Conservation (phyloP, 768 basidiomycete genomes). For the Lyophyllum atratum region DNA sequence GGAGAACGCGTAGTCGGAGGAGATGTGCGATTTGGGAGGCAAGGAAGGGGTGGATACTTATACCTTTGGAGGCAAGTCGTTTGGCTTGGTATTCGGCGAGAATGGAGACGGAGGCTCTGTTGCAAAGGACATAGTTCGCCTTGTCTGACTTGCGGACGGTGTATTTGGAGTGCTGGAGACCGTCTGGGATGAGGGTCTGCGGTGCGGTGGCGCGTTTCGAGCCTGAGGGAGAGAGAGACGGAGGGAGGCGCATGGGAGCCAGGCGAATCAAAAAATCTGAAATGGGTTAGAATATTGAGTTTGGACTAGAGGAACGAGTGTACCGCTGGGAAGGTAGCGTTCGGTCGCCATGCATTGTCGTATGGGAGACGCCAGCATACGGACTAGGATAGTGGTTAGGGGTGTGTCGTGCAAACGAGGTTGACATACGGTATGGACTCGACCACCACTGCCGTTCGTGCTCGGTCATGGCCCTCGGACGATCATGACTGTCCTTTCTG, state of each 20-base stretch:
- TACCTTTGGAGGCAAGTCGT: conserved; percentile 30
- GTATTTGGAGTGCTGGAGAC: conserved; percentile 67
- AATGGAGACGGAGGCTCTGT: conserved; percentile 47
- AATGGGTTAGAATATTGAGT: background rate
- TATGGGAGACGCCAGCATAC: conserved; percentile 70
- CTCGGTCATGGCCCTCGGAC: conserved; percentile 57
- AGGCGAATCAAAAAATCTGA: conserved; percentile 72
- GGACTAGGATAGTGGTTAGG: conserved; percentile 42
- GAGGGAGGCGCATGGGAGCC: conserved; percentile 45
- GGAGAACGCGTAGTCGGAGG: conserved; percentile 71
- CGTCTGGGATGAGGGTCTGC: conserved; percentile 46
- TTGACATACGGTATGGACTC: conserved; percentile 69
- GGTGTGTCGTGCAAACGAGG: conserved; percentile 16
- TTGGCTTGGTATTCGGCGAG: conserved; percentile 36
- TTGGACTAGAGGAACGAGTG: conserved; percentile 9
- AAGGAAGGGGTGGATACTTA: conserved; percentile 44
- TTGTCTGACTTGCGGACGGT: conserved; percentile 45
- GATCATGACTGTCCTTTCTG: conserved; percentile 29
- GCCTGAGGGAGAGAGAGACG: conserved; percentile 8
- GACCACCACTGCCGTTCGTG: conserved; percentile 71
- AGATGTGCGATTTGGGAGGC: conserved; percentile 61
- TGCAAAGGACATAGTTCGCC: conserved; percentile 62
- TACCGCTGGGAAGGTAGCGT: conserved; percentile 60
- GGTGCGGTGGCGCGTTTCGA: conserved; percentile 13
- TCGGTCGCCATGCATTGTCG: conserved; percentile 54